These are phyloP conservation scores for Pholiota adiposa DNA, from an alignment of 1,284 basidiomycete genomes.

Conservation along the genomic window DNA sequence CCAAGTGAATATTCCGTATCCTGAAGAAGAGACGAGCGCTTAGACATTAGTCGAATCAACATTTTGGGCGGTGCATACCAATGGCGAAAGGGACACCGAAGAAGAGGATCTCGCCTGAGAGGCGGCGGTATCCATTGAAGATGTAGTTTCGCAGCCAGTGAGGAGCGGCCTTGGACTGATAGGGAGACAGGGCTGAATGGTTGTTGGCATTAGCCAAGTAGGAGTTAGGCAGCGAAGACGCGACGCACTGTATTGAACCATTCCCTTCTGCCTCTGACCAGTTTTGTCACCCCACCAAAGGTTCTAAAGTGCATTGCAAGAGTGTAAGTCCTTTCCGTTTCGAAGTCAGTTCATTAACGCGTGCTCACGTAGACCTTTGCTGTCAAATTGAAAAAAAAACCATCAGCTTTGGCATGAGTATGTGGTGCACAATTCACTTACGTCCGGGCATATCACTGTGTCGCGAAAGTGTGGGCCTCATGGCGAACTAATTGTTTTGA, in stretches of 20 bases:
- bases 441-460: conserved; percentile 81
- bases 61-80: conserved; percentile 56
- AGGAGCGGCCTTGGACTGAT: conserved; percentile 75
- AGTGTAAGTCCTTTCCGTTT: conserved; percentile 11
- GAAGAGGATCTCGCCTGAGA: conserved; percentile 79
- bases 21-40: conserved; percentile 41
- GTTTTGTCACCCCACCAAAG: conserved; percentile 92
- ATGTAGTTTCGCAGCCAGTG: conserved; percentile 77
- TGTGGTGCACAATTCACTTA: conserved; percentile 39
- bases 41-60: conserved; percentile 3
- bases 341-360: conserved; percentile 10
- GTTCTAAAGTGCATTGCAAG: conserved; percentile 52
- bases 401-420: conserved; percentile 10
- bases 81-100: conserved; percentile 78
- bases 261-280: conserved; percentile 75
- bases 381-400: conserved; percentile 24
- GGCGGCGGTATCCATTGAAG: conserved; percentile 86
- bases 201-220: not conserved
- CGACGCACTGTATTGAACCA: conserved; percentile 80
- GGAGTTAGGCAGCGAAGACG: conserved; percentile 6
- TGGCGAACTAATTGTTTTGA: conserved; percentile 30
- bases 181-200: conserved; percentile 78
- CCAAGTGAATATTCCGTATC: conserved; percentile 86
- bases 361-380: conserved; percentile 70
- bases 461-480: conserved; percentile 68